Conservation (phyloP, 2,329 filamentous ascomycete genomes). For the Ophiostoma ips region DNA sequence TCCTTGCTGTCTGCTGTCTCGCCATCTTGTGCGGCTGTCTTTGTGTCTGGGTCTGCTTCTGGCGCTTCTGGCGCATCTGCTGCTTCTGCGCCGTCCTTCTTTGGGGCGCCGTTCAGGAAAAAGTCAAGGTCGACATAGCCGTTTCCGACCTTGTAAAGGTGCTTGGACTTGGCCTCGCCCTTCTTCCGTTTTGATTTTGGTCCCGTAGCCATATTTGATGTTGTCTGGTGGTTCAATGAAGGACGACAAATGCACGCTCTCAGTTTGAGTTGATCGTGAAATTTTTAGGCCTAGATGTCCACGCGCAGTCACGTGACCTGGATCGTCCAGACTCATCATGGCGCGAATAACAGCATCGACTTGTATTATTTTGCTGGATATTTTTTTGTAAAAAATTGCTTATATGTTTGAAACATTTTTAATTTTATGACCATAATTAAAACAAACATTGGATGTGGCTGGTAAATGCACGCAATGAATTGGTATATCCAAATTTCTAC, state of each 20-base stretch:
- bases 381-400: no score
- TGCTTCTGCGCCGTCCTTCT: background rate
- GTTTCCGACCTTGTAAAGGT: constrained; percentile 9
- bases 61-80: background rate
- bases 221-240: background rate
- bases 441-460: no score
- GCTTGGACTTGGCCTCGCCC: constrained; percentile 4
- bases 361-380: no score
- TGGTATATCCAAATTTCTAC: no score
- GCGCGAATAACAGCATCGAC: background rate
- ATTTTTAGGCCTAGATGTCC: background rate
- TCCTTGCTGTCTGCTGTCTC: background rate
- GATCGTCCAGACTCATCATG: background rate
- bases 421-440: no score
- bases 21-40: background rate
- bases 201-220: constrained; percentile 3
- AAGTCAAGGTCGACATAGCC: constrained; percentile 9
- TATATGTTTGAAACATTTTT: no score
- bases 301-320: background rate
- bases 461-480: no score
- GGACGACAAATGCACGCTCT: background rate
- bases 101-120: constrained; percentile 5
- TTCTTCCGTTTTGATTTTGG: constrained; percentile 6
- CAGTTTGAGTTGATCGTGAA: background rate
- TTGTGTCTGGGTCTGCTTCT: background rate